Evolutionary conservation across 805 yeast species (phyloP), one percentile per base, ranked within the genome.

Genomic region (Barnettozyma pratensis): DNA sequence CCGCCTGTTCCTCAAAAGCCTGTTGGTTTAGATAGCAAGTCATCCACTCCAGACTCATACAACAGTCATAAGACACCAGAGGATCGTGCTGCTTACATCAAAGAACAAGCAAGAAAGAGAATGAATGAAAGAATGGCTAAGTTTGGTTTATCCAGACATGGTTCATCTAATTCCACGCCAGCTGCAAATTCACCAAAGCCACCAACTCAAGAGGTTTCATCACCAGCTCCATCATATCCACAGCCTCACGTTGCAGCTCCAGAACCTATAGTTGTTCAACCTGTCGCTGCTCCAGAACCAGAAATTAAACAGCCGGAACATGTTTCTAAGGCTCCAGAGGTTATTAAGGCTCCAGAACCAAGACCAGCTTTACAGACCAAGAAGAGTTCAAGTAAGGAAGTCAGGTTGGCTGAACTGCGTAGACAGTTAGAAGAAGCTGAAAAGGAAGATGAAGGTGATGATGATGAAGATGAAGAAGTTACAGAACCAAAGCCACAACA

Each of bases 121-220:
- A 89, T 90, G 97, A 83, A 81, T 52, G 96, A 87, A 58, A 75
- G 89, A 58, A 73, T 89, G 59, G 96, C 95, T 3, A 85, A 83
- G 53, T 73, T 89, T 49, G 96, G 96, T 3, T 75, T 87, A 50
- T 68, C 74, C 26, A 71, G 80, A 61, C 67, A 69, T 73, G 14
- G 67, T 7, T 54, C 44, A 7, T 44, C 59, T 5, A 41, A 57
- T 9, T 44, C 59, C 14, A 40, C 52, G 6, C 45, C 64, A 27
- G 45, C 58, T 19, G 45, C 53, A 19, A 19, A 19, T 19, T 19
- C 19, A 19, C 19, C 19, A 19, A 19, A 19, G 19, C 19, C 19
- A 19, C 19, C 19, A 19, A 19, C 19, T 19, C 19, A 19, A 19
- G 19, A 19, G 19, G 19, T 19, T 19, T 19, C 19, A 19, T 19